phyloP scores from a whole-genome alignment of 495 filamentous ascomycete species.

The Penicillium longicatenatum region DNA sequence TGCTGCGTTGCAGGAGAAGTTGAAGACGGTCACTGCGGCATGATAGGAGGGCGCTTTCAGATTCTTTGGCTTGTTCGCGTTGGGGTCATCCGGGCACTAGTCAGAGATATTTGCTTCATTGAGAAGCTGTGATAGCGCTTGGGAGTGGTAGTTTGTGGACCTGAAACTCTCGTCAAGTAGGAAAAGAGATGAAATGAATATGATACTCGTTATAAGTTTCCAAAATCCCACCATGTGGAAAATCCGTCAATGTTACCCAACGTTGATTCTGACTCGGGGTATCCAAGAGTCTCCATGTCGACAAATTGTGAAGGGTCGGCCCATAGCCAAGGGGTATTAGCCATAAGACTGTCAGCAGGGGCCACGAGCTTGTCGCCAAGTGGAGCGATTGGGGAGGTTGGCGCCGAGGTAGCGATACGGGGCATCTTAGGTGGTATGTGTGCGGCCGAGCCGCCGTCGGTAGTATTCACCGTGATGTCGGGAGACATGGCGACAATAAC shows the following conservation, averaged over 20 bases:
- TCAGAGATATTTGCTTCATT: conserved; percentile 7
- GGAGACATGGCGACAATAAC: conserved; percentile 49
- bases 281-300: conserved; percentile 42
- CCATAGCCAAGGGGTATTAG: conserved; percentile 52
- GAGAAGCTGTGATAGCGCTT: background rate
- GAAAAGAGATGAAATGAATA: conserved; percentile 28
- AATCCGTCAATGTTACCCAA: conserved; percentile 39
- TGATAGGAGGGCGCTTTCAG: conserved; percentile 3
- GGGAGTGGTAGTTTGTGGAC: conserved; percentile 10
- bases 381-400: conserved; percentile 24
- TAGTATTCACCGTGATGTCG: conserved; percentile 45
- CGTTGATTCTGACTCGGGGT: conserved; percentile 34
- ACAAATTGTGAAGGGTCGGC: conserved; percentile 43
- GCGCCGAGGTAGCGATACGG: conserved; percentile 20
- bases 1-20: conserved; percentile 38
- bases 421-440: conserved; percentile 37
- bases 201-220: conserved; percentile 38
- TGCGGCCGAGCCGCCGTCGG: conserved; percentile 45
- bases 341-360: conserved; percentile 46
- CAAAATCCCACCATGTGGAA: conserved; percentile 50
- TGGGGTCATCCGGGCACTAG: conserved; percentile 18
- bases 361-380: conserved; percentile 37
- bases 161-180: conserved; percentile 21
- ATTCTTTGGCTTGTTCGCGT: conserved; percentile 12
- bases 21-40: conserved; percentile 18